Conservation (phyloP, 108 stramenopile species). For the Skeletonema costatum region DNA sequence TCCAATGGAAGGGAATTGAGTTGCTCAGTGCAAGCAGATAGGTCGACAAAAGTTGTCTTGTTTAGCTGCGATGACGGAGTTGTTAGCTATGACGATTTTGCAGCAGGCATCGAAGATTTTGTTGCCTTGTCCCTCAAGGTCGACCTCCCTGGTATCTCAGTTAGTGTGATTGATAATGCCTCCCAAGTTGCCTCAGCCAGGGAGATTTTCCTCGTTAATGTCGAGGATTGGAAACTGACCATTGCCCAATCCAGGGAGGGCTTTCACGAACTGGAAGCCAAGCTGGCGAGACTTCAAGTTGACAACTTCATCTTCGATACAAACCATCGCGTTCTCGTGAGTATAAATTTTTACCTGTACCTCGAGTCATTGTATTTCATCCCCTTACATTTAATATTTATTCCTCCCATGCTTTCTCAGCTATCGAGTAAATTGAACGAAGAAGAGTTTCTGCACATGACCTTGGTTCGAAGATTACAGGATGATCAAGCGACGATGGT, state of each 20-base stretch:
- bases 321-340: conserved; percentile 74
- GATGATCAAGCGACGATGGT: conserved; percentile 61
- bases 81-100: not conserved
- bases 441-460: conserved; percentile 74
- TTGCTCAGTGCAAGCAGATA: conserved; percentile 70
- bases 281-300: conserved; percentile 59
- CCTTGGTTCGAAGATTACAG: conserved; percentile 68
- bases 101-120: conserved; percentile 45
- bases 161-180: conserved; percentile 75
- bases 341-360: not conserved
- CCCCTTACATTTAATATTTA: not conserved
- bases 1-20: conserved; percentile 45
- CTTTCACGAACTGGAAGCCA: conserved; percentile 74
- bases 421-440: conserved; percentile 51
- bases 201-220: conserved; percentile 61
- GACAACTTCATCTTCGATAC: conserved; percentile 80
- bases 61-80: conserved; percentile 32
- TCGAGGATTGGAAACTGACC: conserved; percentile 28
- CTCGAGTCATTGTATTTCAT: not conserved
- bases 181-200: conserved; percentile 40
- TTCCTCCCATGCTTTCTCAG: conserved; percentile 31
- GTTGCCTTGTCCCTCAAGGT: conserved; percentile 53
- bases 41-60: conserved; percentile 77
- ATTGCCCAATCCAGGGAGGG: conserved; percentile 76
- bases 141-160: conserved; percentile 49